These are phyloP conservation scores for Podospora anserina DNA, from an alignment of 495 filamentous ascomycete species.

Conservation along the genomic window DNA sequence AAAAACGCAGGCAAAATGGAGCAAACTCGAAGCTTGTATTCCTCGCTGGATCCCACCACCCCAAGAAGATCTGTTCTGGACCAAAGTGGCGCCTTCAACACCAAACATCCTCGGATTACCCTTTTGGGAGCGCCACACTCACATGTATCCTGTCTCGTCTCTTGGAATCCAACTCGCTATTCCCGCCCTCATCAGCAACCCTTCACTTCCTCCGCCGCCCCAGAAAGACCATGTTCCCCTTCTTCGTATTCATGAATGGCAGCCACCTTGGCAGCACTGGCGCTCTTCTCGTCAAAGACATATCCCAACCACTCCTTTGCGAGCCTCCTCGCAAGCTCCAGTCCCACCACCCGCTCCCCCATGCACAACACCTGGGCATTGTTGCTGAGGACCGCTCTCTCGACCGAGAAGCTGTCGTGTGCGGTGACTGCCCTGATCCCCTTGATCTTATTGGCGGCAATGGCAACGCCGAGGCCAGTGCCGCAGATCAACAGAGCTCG, in stretches of 20 bases:
- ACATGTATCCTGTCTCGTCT: background rate
- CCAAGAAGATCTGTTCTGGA: background rate
- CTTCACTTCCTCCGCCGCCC: conserved; percentile 23
- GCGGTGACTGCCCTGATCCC: conserved; percentile 83
- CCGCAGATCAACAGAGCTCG: conserved; percentile 84
- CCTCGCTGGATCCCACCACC: background rate
- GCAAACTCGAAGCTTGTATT: background rate
- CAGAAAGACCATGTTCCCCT: conserved; percentile 29
- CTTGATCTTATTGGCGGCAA: conserved; percentile 81
- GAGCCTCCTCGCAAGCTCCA: conserved; percentile 73
- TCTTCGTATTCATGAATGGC: conserved; percentile 72
- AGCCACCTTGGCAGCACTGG: conserved; percentile 70
- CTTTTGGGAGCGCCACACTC: conserved; percentile 11
- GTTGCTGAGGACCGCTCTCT: conserved; percentile 77
- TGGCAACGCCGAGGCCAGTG: conserved; percentile 82
- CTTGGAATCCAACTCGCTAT: background rate
- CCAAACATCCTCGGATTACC: conserved; percentile 11
- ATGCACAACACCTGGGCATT: conserved; percentile 87
- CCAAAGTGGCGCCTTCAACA: background rate
- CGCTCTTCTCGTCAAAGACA: conserved; percentile 70
- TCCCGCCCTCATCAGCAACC: conserved; percentile 12
- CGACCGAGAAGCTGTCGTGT: conserved; percentile 80
- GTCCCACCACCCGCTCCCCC: conserved; percentile 77
- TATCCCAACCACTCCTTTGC: conserved; percentile 81
- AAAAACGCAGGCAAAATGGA: background rate